Base-by-base conservation (phyloP, 257 asterid species). In the Nicotiana benthamiana region DNA sequence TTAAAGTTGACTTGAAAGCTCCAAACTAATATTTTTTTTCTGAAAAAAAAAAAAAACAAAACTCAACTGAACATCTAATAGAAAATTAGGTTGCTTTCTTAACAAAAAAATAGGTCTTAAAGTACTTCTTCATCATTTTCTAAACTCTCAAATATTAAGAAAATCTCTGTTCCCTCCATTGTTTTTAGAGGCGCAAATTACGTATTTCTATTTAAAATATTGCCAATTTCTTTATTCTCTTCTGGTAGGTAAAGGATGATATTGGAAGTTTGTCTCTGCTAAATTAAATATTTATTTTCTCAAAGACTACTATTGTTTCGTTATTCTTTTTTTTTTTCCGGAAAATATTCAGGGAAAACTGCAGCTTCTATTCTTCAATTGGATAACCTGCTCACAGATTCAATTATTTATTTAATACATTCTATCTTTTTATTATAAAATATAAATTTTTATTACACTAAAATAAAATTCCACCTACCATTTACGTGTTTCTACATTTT, bases 161-260 rank as follows among this genome's bases (percentile, higher is more conserved):
- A 9, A 59, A 20, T 56, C 62, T 18, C 62, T 1, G 62, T 56
- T 56, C 62, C 62, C 24, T 56, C 10, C 12, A 56, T 18, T 10
- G 7, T 56, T 26, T 18, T 56, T 56, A 56, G 62, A 56, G 62
- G 9, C 24, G n/a, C 10, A 17, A 72, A 46, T 15, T 12, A 48
- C 15, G 26, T 48, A 24, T 48, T 48, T 72, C 9, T 22, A 22
- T 72, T 22, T 72, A 9, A 46, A 24, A 22, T 46, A 72, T 46
- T 22, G 57, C 7, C 6, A 20, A 72, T 43, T 72, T 22, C 6
- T 72, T 46, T 46, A 6, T 43, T 24, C 4, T 72, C 36, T 13
- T 24, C 15, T 72, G 60, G 60, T 72, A 72, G 78, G 78, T 72
- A 72, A 72, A 72, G 60, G 60, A 32, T 74, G 60, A 26, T 46